Conservation (phyloP, 2,329 filamentous ascomycete species). For the Penicillium sp. region DNA sequence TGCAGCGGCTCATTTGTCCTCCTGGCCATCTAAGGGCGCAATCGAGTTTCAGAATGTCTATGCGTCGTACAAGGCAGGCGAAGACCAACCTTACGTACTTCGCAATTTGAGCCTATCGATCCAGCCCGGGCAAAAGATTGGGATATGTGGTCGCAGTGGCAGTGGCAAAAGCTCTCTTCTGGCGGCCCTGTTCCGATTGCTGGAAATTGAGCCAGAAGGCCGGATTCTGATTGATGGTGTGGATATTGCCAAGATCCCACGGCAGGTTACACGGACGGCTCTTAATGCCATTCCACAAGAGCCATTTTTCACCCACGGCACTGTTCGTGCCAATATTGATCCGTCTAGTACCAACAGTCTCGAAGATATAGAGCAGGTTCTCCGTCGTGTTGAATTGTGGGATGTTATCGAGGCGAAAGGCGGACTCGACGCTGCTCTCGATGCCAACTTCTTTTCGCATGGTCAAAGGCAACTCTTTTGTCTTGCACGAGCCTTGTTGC, state of each 20-base stretch:
- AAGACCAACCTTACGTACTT: not conserved
- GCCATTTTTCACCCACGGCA: conserved; percentile 3
- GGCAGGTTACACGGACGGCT: not conserved
- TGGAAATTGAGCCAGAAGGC: not conserved
- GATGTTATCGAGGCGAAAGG: conserved; percentile 38
- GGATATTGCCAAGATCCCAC: conserved; percentile 3
- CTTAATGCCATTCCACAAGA: conserved; percentile 6
- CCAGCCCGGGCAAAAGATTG: conserved; percentile 10
- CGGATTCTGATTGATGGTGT: conserved; percentile 5
- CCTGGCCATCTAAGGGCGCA: not conserved
- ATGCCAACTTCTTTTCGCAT: conserved; percentile 40
- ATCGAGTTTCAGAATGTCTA: conserved; percentile 1
- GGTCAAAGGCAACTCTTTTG: conserved; percentile 55
- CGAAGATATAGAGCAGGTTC: conserved; percentile 20
- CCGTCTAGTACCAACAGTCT: not conserved
- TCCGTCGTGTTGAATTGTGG: conserved; percentile 51
- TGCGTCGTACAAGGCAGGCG: not conserved
- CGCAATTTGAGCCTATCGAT: conserved; percentile 1
- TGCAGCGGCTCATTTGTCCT: not conserved
- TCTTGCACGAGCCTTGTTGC: conserved; percentile 49
- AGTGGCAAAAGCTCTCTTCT: conserved; percentile 33
- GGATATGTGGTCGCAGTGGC: conserved; percentile 30
- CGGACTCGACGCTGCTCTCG: conserved; percentile 41
- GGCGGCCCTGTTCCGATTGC: not conserved
- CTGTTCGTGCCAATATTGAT: conserved; percentile 6